Conservation (phyloP, 1,284 basidiomycete species). For the Ceratobasidium sp. region DNA sequence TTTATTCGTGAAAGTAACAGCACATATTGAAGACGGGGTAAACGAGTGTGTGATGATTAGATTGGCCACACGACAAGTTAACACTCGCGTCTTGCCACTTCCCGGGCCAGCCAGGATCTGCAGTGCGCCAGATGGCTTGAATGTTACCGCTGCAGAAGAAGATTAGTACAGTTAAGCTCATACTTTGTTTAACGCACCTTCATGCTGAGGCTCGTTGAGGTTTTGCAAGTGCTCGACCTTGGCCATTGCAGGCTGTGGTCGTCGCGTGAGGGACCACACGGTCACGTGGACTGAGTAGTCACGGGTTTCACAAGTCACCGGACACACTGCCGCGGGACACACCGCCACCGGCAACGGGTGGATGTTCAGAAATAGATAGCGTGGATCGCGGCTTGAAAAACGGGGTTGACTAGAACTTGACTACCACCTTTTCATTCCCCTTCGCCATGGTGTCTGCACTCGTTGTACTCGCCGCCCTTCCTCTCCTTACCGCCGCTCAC, state of each 20-base stretch:
- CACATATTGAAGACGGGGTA: conserved; percentile 72
- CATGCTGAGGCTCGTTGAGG: conserved; percentile 48
- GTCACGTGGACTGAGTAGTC: no score
- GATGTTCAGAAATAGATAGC: no score
- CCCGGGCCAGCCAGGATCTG: conserved; percentile 90
- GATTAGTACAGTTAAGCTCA: background rate
- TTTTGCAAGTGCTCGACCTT: conserved; percentile 43
- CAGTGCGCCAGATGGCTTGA: conserved; percentile 69
- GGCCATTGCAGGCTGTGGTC: conserved; percentile 20
- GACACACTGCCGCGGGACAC: background rate
- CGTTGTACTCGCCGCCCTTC: conserved; percentile 26
- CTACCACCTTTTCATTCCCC: background rate
- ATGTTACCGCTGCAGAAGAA: conserved; percentile 67
- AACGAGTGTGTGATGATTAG: conserved; percentile 70
- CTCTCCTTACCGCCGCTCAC: conserved; percentile 46
- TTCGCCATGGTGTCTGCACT: conserved; percentile 32
- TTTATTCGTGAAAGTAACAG: conserved; percentile 89
- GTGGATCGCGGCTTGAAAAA: conserved; percentile 4
- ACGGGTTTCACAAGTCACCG: no score
- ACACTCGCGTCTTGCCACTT: conserved; percentile 75
- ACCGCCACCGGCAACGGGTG: conserved; percentile 5
- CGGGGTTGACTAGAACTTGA: background rate
- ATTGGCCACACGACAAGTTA: conserved; percentile 83
- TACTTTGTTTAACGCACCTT: conserved; percentile 43
- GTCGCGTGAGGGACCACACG: conserved; percentile 7